A percentile compares a stretch with the other conserved stretches of the same genome.
These are phyloP conservation scores for Limnanthes douglasii DNA, from an alignment of 345 rosid species.

Conservation along the genomic window DNA sequence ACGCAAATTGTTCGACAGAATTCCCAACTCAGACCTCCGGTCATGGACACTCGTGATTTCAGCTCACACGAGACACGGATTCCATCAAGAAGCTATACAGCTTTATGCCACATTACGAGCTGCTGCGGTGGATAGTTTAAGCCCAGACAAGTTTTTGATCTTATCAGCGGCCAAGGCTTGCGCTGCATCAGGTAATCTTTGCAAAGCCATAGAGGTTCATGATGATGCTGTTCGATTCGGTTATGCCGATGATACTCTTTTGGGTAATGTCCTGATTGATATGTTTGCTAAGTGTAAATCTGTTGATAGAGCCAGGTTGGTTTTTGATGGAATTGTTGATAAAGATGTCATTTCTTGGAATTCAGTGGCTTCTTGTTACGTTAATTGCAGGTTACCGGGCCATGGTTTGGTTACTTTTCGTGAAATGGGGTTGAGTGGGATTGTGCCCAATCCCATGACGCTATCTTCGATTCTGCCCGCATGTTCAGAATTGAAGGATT, in stretches of 20 bases:
- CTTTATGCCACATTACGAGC: conserved; percentile 1
- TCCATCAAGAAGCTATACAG: conserved; percentile 5
- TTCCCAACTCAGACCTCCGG: conserved; percentile 14
- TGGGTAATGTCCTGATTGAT: conserved; percentile 17
- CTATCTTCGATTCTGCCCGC: conserved; percentile 13
- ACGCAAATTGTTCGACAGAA: conserved; percentile 13
- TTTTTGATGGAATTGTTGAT: conserved; percentile 8
- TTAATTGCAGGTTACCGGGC: conserved; percentile 6
- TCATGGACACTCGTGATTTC: conserved; percentile 11
- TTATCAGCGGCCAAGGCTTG: conserved; percentile 10
- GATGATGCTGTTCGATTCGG: conserved; percentile 6
- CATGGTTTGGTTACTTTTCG: conserved; percentile 7
- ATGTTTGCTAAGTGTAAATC: conserved; percentile 14
- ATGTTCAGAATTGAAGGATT: conserved; percentile 7
- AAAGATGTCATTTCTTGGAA: conserved; percentile 19
- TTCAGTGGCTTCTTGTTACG: conserved; percentile 13
- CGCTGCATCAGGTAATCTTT: conserved; percentile 8
- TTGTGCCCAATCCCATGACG: conserved; percentile 12
- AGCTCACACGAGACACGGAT: conserved; percentile 9
- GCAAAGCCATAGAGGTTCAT: conserved; percentile 14
- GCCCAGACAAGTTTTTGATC: conserved; percentile 10
- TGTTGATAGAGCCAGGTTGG: conserved; percentile 8
- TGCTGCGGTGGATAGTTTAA: neutral
- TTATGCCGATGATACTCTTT: conserved; percentile 4
- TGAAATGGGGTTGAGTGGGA: conserved; percentile 10